phyloP scores from a whole-genome alignment of 495 filamentous ascomycete genomes.

The Cryomyces antarcticus region DNA sequence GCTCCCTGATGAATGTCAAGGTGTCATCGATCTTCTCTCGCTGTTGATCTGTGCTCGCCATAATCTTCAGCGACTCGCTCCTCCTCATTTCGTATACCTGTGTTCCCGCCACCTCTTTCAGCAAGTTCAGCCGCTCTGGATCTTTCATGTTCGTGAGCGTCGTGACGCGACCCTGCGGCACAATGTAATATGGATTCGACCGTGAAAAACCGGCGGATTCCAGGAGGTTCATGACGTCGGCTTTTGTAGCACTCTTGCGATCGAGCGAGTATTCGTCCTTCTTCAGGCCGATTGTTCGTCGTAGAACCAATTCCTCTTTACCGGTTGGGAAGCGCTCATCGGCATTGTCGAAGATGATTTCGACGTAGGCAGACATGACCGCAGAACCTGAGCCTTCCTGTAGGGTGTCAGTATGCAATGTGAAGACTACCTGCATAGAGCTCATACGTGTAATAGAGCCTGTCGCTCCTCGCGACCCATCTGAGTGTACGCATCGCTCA shows the following conservation, averaged over 20 bases:
- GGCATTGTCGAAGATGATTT: slow-evolving; percentile 96
- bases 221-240: slow-evolving; percentile 86
- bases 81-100: slow-evolving; percentile 88
- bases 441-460: slow-evolving; percentile 62
- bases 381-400: slow-evolving; percentile 89
- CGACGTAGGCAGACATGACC: slow-evolving; percentile 97
- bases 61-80: slow-evolving; percentile 82
- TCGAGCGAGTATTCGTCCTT: slow-evolving; percentile 98
- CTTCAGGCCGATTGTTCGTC: slow-evolving; percentile 88
- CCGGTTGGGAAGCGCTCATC: slow-evolving; percentile 93
- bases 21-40: slow-evolving; percentile 84
- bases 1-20: slow-evolving; percentile 74
- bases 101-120: slow-evolving; percentile 95
- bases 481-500: slow-evolving; percentile 93
- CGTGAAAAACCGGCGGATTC: slow-evolving; percentile 93
- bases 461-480: slow-evolving; percentile 92
- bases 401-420: neutral
- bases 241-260: slow-evolving; percentile 84
- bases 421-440: too few species aligned
- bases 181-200: slow-evolving; percentile 98
- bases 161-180: slow-evolving; percentile 90
- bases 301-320: slow-evolving; percentile 69
- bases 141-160: slow-evolving; percentile 98
- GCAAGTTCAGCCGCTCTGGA: slow-evolving; percentile 59
- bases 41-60: slow-evolving; percentile 91